phyloP scores from a whole-genome alignment of 73 alveolate genomes.

The Blepharisma japonicum region DNA sequence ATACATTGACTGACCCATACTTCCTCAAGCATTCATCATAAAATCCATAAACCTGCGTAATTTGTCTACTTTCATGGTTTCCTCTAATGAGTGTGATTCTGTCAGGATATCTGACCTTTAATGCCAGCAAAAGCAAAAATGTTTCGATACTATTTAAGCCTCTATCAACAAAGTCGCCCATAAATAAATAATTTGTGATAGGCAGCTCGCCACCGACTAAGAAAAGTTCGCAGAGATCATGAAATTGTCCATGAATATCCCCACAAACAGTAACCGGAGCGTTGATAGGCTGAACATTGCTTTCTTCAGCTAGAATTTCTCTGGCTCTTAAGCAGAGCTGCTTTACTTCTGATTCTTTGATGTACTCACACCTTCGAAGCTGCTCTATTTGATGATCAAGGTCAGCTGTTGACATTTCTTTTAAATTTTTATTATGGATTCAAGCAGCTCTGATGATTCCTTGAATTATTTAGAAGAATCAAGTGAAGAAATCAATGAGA shows the following conservation, averaged over 20 bases:
- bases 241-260: slow-evolving; percentile 84
- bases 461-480: no score
- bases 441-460: no score
- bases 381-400: slow-evolving; percentile 57
- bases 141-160: slow-evolving; percentile 84
- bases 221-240: slow-evolving; percentile 78
- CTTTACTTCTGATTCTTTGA: slow-evolving; percentile 90
- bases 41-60: slow-evolving; percentile 83
- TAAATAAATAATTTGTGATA: slow-evolving; percentile 73
- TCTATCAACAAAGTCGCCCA: slow-evolving; percentile 92
- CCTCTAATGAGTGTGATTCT: slow-evolving; percentile 78
- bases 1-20: slow-evolving; percentile 93
- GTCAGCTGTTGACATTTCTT: slow-evolving; percentile 44
- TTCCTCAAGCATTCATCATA: slow-evolving; percentile 94
- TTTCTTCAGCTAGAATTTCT: slow-evolving; percentile 88
- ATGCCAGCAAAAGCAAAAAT: slow-evolving; percentile 72
- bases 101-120: slow-evolving; percentile 73
- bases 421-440: no score
- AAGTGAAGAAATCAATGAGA: no score
- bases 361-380: slow-evolving; percentile 74
- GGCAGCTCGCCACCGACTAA: slow-evolving; percentile 88
- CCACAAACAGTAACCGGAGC: slow-evolving; percentile 94
- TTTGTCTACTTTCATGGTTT: slow-evolving; percentile 68
- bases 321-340: slow-evolving; percentile 86
- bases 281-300: slow-evolving; percentile 80